Conservation (phyloP, 768 basidiomycete genomes). For the Mycena epipterygia region DNA sequence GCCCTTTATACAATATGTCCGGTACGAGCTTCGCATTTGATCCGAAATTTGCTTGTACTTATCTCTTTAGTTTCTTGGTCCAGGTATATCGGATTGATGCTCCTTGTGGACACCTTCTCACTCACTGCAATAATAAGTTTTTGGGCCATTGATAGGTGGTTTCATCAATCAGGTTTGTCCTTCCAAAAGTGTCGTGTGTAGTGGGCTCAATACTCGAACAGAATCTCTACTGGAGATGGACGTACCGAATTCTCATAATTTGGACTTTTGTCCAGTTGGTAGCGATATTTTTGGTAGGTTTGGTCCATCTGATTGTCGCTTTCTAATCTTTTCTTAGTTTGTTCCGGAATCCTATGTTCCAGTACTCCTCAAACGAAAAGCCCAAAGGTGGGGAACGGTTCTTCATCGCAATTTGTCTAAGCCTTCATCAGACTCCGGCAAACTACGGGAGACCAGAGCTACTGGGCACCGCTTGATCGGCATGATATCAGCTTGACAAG, state of each 20-base stretch:
- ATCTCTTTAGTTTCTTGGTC: conserved; percentile 29
- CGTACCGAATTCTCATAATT: conserved; percentile 76
- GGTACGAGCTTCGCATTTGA: conserved; percentile 64
- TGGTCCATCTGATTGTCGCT: neutral
- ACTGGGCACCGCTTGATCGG: conserved; percentile 73
- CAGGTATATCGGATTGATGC: conserved; percentile 17
- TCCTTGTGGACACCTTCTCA: no score
- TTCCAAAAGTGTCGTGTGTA: neutral
- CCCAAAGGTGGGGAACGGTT: conserved; percentile 55
- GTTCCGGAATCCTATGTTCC: conserved; percentile 83
- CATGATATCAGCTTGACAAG: conserved; percentile 56
- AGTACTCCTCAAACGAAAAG: conserved; percentile 72
- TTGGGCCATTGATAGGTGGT: conserved; percentile 44
- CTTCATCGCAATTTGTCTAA: neutral
- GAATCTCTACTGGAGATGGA: conserved; percentile 81
- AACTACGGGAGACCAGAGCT: conserved; percentile 64
- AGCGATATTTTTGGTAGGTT: conserved; percentile 65
- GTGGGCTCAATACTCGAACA: conserved; percentile 37
- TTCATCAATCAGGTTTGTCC: conserved; percentile 78
- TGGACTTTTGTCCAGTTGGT: conserved; percentile 74
- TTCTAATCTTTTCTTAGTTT: conserved; percentile 50
- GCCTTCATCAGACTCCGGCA: conserved; percentile 62
- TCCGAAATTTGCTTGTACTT: neutral
- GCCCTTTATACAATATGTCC: conserved; percentile 68
- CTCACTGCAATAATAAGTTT: neutral